Evolutionary conservation across 139 green algal species (phyloP).

Genomic region (Ostreobium quekettii): DNA sequence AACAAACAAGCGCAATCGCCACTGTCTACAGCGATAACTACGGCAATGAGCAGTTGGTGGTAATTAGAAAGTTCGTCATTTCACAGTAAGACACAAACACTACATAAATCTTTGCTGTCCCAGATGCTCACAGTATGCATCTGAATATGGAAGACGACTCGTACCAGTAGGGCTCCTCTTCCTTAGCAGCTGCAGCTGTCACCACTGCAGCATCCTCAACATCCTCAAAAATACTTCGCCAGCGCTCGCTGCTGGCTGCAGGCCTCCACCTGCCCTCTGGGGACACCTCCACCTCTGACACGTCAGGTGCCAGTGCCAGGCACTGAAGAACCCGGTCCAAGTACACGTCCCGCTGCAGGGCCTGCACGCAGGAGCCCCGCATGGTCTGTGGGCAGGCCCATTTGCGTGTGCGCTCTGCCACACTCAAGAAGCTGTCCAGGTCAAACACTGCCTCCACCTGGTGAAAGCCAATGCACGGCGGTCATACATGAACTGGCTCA

Average conservation of each 20-base stretch:
- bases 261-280: slow-evolving; percentile 46
- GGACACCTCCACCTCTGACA: slow-evolving; percentile 50
- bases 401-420: slow-evolving; percentile 63
- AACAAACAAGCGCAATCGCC: too few relatives aligned
- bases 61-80: neutral
- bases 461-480: too few relatives aligned
- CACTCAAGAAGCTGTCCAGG: slow-evolving; percentile 66
- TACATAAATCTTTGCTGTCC: neutral
- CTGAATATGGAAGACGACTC: too few relatives aligned
- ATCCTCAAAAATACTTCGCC: slow-evolving; percentile 12
- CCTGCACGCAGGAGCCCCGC: slow-evolving; percentile 37
- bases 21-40: neutral
- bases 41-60: neutral
- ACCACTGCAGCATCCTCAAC: neutral
- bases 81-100: neutral
- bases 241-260: slow-evolving; percentile 15
- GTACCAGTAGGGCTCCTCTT: neutral
- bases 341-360: slow-evolving; percentile 53
- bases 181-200: neutral
- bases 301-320: slow-evolving; percentile 26
- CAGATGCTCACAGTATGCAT: too few relatives aligned
- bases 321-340: slow-evolving; percentile 35
- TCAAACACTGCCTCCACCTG: slow-evolving; percentile 52
- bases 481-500: too few relatives aligned
- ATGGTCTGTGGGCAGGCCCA: slow-evolving; percentile 77